phyloP scores from a whole-genome alignment of 148 eudicot species.

The Gaultheria prostrata region DNA sequence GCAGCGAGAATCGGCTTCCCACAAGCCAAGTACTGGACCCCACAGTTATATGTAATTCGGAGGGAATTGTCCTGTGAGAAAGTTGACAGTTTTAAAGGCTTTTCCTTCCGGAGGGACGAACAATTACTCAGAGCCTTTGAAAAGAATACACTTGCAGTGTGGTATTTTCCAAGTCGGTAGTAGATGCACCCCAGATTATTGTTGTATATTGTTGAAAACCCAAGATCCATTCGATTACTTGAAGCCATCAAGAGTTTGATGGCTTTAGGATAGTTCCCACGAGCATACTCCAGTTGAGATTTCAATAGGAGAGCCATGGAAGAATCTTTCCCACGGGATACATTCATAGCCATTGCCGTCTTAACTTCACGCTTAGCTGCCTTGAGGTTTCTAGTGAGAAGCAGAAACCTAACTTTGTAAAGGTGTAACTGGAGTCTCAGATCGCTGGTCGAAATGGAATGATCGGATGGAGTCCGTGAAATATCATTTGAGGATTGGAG shows the following conservation, averaged over 20 bases:
- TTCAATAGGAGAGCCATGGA: conserved; percentile 78
- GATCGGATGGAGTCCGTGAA: conserved; percentile 43
- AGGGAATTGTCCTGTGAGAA: conserved; percentile 78
- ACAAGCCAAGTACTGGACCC: conserved; percentile 76
- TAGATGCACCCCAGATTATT: conserved; percentile 91
- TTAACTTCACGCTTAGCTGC: conserved; percentile 95
- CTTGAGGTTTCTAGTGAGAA: conserved; percentile 74
- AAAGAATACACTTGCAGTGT: conserved; percentile 68
- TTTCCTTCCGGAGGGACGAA: conserved; percentile 61
- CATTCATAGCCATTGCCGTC: conserved; percentile 77
- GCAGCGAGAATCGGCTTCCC: conserved; percentile 83
- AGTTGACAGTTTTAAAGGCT: conserved; percentile 57
- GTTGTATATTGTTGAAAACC: conserved; percentile 62
- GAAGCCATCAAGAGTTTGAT: conserved; percentile 86
- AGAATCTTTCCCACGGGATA: conserved; percentile 76
- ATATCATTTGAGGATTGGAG: conserved; percentile 50
- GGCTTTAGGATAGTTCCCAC: conserved; percentile 79
- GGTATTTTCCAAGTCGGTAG: conserved; percentile 69
- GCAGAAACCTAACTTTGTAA: conserved; percentile 68
- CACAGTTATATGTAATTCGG: conserved; percentile 74
- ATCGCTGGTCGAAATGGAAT: conserved; percentile 54
- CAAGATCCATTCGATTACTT: conserved; percentile 53
- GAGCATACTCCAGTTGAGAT: conserved; percentile 91
- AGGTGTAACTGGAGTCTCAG: conserved; percentile 81
- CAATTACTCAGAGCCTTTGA: conserved; percentile 66